A percentile compares a stretch with the other conserved stretches of the same genome.
phyloP scores from a whole-genome alignment of 2,329 filamentous ascomycete genomes.

The Beauveria brongniartii region DNA sequence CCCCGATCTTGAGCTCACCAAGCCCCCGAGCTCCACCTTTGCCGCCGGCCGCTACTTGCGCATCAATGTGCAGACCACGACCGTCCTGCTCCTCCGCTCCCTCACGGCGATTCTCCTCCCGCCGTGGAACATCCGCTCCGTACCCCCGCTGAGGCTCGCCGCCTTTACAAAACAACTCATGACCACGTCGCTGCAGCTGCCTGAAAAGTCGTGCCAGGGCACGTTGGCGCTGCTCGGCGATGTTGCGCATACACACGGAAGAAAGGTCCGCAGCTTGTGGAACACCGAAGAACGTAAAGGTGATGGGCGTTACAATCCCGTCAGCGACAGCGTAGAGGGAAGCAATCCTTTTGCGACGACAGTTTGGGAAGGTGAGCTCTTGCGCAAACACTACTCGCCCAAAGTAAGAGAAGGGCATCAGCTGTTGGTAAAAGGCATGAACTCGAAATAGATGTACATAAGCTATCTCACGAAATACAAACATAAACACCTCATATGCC shows the following conservation, averaged over 20 bases:
- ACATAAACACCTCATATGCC: neutral
- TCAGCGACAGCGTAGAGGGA: conserved; percentile 66
- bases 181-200: conserved; percentile 72
- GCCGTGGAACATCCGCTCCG: conserved; percentile 59
- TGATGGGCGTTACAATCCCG: conserved; percentile 75
- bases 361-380: conserved; percentile 86
- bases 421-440: conserved; percentile 59
- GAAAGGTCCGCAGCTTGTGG: conserved; percentile 81
- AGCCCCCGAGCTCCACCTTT: conserved; percentile 29
- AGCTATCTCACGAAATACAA: neutral
- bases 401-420: conserved; percentile 70
- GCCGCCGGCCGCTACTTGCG: conserved; percentile 42
- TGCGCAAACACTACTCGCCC: conserved; percentile 79
- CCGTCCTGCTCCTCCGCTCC: conserved; percentile 82
- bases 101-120: conserved; percentile 76
- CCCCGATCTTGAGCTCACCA: conserved; percentile 75
- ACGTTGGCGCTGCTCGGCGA: conserved; percentile 70
- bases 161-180: conserved; percentile 90
- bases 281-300: conserved; percentile 89
- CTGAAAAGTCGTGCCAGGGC: conserved; percentile 81
- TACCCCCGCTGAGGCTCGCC: conserved; percentile 77
- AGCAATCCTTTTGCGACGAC: conserved; percentile 88
- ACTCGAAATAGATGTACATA: conserved; percentile 19
- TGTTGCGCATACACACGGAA: conserved; percentile 71
- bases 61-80: conserved; percentile 91